A percentile compares a stretch with the other conserved stretches of the same genome.
phyloP scores from a whole-genome alignment of 169 alveolate genomes.

The Eimeria praecox region DNA sequence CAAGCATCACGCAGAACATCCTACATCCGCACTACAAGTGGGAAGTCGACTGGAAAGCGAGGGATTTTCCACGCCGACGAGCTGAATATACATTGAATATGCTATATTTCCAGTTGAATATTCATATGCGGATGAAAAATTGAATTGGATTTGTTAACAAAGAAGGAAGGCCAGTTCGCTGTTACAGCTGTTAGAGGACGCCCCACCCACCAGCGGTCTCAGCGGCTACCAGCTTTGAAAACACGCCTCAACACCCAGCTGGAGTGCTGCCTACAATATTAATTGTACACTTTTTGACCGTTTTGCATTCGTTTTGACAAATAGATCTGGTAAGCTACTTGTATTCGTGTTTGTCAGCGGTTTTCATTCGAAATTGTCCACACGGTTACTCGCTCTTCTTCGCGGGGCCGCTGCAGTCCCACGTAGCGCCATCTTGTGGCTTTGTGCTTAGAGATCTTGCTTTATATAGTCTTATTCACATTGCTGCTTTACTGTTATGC shows the following conservation, averaged over 20 bases:
- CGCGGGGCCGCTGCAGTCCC: conserved; percentile 70
- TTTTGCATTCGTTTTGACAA: conserved; percentile 2
- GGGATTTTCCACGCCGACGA: background rate
- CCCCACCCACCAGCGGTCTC: conserved; percentile 72
- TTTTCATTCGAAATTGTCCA: background rate
- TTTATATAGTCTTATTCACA: background rate
- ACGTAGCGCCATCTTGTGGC: conserved; percentile 35
- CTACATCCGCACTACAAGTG: background rate
- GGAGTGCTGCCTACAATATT: background rate
- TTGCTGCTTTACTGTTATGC: background rate
- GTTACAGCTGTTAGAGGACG: background rate
- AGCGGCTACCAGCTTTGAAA: conserved; percentile 24
- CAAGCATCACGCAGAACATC: too few species aligned
- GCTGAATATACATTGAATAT: background rate
- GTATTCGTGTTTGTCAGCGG: background rate
- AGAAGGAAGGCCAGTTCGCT: background rate
- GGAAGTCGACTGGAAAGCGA: background rate
- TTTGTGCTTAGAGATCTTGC: conserved; percentile 22
- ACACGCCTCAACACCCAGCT: conserved; percentile 34
- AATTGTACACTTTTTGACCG: background rate
- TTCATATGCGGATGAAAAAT: background rate
- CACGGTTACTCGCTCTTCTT: conserved; percentile 13
- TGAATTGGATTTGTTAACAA: background rate
- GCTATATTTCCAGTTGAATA: background rate
- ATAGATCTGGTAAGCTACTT: background rate